phyloP scores from a whole-genome alignment of 2,329 filamentous ascomycete genomes.

The Byssothecium circinans region DNA sequence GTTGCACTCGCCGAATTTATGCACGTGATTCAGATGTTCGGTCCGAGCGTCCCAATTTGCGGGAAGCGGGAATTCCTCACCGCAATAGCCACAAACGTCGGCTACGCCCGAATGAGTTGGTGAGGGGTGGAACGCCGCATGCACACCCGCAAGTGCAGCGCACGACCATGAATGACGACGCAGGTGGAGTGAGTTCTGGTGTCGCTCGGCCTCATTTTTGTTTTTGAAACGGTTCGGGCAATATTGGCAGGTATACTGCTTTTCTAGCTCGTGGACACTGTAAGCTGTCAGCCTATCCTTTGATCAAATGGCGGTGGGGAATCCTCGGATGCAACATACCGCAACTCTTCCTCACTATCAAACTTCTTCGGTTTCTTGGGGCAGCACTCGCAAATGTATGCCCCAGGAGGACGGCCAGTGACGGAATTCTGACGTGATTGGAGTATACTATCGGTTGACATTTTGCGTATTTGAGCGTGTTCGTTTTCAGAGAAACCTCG shows the following conservation, averaged over 20 bases:
- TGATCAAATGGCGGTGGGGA: constrained; percentile 29
- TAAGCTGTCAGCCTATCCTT: constrained; percentile 17
- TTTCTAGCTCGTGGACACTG: constrained; percentile 88
- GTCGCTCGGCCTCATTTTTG: constrained; percentile 95
- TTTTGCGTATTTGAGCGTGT: constrained; percentile 48
- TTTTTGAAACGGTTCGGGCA: constrained; percentile 98
- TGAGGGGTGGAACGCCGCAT: constrained; percentile 85
- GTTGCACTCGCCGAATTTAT: constrained; percentile 98
- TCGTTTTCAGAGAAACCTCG: constrained; percentile 46
- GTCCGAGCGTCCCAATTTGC: constrained; percentile 87
- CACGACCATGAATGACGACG: constrained; percentile 96
- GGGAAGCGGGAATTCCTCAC: constrained; percentile 81
- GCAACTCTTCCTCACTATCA: constrained; percentile 78
- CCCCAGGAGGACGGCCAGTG: constrained; percentile 56
- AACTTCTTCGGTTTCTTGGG: constrained; percentile 98
- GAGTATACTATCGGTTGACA: constrained; percentile 49
- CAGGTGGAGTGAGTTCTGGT: constrained; percentile 93
- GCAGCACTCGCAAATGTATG: constrained; percentile 87
- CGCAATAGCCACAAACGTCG: constrained; percentile 93
- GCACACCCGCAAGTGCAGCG: constrained; percentile 72
- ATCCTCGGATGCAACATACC: constrained; percentile 59
- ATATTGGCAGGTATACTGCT: constrained; percentile 91
- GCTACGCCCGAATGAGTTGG: constrained; percentile 61
- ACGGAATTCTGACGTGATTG: constrained; percentile 53
- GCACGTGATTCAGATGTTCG: constrained; percentile 83